Percentiles rank a stretch among this genome's conserved stretches.
phyloP scores from a whole-genome alignment of 352 stramenopile genomes.

The Globisporangium perplexum region DNA sequence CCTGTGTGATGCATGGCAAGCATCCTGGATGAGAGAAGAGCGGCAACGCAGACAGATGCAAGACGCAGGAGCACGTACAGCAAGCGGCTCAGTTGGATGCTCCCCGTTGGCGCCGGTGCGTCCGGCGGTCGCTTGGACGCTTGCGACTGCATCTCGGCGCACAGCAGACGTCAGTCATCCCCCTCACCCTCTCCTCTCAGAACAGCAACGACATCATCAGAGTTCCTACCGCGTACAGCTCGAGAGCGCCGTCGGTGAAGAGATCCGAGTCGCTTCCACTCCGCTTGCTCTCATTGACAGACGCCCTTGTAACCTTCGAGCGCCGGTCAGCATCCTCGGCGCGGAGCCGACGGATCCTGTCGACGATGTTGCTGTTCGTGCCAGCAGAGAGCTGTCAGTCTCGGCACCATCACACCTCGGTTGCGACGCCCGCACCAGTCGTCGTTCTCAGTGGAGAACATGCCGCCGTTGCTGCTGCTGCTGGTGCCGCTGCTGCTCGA shows the following conservation, averaged over 20 bases:
- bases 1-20: constrained; percentile 14
- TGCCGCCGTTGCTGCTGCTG: neutral
- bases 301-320: neutral
- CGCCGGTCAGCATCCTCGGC: neutral
- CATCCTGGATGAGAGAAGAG: neutral
- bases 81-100: constrained; percentile 34
- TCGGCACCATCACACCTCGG: neutral
- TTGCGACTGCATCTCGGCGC: neutral
- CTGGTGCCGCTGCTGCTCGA: neutral
- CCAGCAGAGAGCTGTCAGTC: neutral
- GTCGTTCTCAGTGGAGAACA: constrained; percentile 27
- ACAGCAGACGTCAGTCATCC: neutral
- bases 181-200: neutral
- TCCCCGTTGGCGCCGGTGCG: neutral
- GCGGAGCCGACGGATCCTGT: constrained; percentile 5
- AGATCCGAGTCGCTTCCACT: neutral
- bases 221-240: neutral
- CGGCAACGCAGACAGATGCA: neutral
- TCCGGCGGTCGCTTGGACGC: neutral
- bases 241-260: neutral
- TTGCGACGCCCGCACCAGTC: constrained; percentile 14
- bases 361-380: constrained; percentile 5
- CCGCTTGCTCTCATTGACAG: neutral
- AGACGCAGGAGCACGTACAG: constrained; percentile 15
- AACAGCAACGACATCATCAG: neutral